Base-by-base conservation (phyloP, 805 yeast species). In the Ogataea zsoltii region DNA sequence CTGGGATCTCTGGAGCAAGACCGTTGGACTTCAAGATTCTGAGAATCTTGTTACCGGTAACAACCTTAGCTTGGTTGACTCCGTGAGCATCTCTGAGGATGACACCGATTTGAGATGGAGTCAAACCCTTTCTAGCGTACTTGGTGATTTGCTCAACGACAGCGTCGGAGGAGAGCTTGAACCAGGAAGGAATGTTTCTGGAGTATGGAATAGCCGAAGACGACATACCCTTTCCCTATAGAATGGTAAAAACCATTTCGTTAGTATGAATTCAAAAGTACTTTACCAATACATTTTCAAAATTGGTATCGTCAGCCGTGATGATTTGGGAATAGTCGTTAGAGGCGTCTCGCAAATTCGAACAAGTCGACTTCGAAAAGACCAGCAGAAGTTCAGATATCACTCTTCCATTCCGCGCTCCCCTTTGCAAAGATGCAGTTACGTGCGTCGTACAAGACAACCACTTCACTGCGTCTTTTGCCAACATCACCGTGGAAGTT, bases 1-100 rank as follows among this genome's bases (percentile, higher is more conserved):
- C 99, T 78, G 99, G 99, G 71, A 94, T 87, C 80, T 94, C 99
- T 76, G 99, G 98, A 71, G 98, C 99, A 71, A 94, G 88, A 85
- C 99, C 99, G 83, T 91, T 90, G 58, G 98, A 87, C 80, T 92
- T 94, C 76, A 94, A 85, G 82, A 94, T 91, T 87, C 99, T 91
- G 77, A 94, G 86, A 70, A 94, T 86, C 88, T 94, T 94, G 96
- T 91, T 84, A 83, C 98, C 98, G 66, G 99, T 92, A 79, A 89
- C 89, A 70, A 92, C 84, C 82, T 86, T 89, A 66, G 96, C 77
- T 80, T 91, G 97, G 73, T 97, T 84, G 68, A 94, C 98, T 80
- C 99, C 99, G 83, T 94, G 98, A 67, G 98, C 94, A 80, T 94
- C 99, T 84, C 99, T 90, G 75, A 94, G 88, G 69, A 90, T 78